Conservation (phyloP, 1,139 yeast genomes). For the Geotrichum europaeum region DNA sequence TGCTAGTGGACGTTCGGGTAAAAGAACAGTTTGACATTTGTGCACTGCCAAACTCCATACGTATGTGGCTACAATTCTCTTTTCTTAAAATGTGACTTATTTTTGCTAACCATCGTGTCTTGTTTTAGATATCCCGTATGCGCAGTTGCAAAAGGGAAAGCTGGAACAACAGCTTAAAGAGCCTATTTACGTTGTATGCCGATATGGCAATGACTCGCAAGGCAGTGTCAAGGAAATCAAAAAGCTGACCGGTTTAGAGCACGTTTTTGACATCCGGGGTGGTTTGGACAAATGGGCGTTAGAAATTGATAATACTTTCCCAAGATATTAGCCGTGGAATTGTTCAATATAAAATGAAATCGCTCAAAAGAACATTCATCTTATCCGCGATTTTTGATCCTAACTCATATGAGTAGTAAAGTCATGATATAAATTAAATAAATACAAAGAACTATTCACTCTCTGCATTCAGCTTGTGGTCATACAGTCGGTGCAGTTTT, state of each 20-base stretch:
- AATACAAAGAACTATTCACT: not conserved
- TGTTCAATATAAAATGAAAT: not conserved
- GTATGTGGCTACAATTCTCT: constrained; percentile 45
- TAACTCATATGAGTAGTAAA: not conserved
- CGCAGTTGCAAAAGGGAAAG: constrained; percentile 8
- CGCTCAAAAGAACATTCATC: not conserved
- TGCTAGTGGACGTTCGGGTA: constrained; percentile 76
- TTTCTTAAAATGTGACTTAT: constrained; percentile 18
- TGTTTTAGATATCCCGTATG: constrained; percentile 17
- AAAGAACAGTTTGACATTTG: constrained; percentile 66
- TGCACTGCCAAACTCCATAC: constrained; percentile 52
- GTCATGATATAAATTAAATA: not conserved
- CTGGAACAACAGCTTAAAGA: constrained; percentile 11
- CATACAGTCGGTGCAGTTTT: constrained; percentile 49
- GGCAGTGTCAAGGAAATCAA: constrained; percentile 56
- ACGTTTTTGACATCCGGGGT: constrained; percentile 64
- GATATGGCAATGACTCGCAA: constrained; percentile 90
- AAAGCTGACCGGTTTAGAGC: constrained; percentile 43
- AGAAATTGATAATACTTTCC: constrained; percentile 55
- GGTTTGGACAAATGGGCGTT: constrained; percentile 71
- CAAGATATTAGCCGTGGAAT: constrained; percentile 48
- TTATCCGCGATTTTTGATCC: not conserved
- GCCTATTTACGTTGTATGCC: constrained; percentile 53
- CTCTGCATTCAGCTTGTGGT: not conserved
- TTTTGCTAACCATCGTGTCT: not conserved